phyloP scores from a whole-genome alignment of 1,284 basidiomycete species.

The Melanopsichium pennsylvanicum region DNA sequence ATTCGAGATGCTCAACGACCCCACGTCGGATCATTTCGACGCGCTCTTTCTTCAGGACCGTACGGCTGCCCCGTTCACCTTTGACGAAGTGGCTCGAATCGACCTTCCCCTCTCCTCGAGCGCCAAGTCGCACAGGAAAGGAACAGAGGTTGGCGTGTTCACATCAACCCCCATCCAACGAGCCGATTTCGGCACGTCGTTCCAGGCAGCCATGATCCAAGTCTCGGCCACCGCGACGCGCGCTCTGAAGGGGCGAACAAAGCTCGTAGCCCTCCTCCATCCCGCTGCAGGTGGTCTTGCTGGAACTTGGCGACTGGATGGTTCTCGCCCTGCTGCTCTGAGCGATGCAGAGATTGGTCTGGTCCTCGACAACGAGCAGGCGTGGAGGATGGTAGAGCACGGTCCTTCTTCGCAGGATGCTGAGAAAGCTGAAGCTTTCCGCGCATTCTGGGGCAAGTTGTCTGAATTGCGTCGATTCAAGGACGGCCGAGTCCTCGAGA shows the following conservation, averaged over 20 bases:
- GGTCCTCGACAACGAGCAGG: slow-evolving; percentile 52
- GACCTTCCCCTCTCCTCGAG: slow-evolving; percentile 19
- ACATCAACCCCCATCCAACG: slow-evolving; percentile 22
- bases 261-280: slow-evolving; percentile 43
- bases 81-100: slow-evolving; percentile 65
- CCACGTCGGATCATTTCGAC: slow-evolving; percentile 74
- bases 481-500: slow-evolving; percentile 89
- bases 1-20: slow-evolving; percentile 60
- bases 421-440: slow-evolving; percentile 72
- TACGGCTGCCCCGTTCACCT: slow-evolving; percentile 57
- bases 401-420: slow-evolving; percentile 70
- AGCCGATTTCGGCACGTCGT: slow-evolving; percentile 48
- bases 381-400: slow-evolving; percentile 63
- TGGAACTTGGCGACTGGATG: slow-evolving; percentile 41
- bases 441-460: slow-evolving; percentile 87
- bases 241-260: slow-evolving; percentile 36
- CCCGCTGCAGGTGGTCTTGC: slow-evolving; percentile 33
- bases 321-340: slow-evolving; percentile 18
- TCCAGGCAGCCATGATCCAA: slow-evolving; percentile 38
- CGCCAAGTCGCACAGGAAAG: not conserved
- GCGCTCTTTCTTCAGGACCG: slow-evolving; percentile 73
- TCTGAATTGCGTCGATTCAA: slow-evolving; percentile 96
- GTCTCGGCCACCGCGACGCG: slow-evolving; percentile 51
- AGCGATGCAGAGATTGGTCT: slow-evolving; percentile 52
- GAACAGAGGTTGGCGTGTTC: slow-evolving; percentile 13